Evolutionary conservation across 2,329 filamentous ascomycete species (phyloP), one percentile per base, ranked within the genome.

Genomic region (Ilyonectria sp.): DNA sequence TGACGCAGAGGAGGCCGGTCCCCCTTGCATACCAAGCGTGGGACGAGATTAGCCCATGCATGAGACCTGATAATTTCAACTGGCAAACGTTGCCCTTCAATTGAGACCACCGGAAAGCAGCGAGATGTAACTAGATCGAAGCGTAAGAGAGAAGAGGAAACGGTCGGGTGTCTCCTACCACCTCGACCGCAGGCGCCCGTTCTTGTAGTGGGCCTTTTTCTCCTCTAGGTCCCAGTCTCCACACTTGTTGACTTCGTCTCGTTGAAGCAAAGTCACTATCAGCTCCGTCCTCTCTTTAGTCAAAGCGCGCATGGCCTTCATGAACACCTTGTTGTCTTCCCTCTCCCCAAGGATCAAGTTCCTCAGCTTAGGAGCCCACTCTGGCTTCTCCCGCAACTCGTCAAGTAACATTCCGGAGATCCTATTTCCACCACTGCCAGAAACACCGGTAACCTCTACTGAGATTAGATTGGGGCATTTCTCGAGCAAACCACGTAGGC

Each of bases 291-390:
- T 73, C 40, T 63, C 46, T 33, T 47, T 73, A 0, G 58, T 29
- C 43, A 73, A 21, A 8, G 13, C 46, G n/a, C 64, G 62, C 67
- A 73, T 60, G 0, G 62, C 33, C 44, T 70, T 71, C 70, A 73
- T 68, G 7, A 70, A 73, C 0, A 21, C 17, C 31, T 56, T 71
- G 5, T 65, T 33, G 0, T 6, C 1, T 2, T 64, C 29, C 0
- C 10, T 26, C 0, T 63, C 11, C 0, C 21, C 6, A 10, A 73
- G 1, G 2, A 61, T 17, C 2, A 71, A 29, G 1, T n/a, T 37
- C 43, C 59, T 65, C 9, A 73, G 26, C n/a, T 53, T 63, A 21
- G 70, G 65, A 43, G 13, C 66, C 66, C 35, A 65, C 26, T 68
- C 57, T 3, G 67, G 64, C 1, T 71, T 55, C 29, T 55, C 52